A percentile compares a stretch with the other conserved stretches of the same genome.
Evolutionary conservation across 176 grass and related monocot genomes (phyloP).

Genomic region (Oryza longistaminata): DNA sequence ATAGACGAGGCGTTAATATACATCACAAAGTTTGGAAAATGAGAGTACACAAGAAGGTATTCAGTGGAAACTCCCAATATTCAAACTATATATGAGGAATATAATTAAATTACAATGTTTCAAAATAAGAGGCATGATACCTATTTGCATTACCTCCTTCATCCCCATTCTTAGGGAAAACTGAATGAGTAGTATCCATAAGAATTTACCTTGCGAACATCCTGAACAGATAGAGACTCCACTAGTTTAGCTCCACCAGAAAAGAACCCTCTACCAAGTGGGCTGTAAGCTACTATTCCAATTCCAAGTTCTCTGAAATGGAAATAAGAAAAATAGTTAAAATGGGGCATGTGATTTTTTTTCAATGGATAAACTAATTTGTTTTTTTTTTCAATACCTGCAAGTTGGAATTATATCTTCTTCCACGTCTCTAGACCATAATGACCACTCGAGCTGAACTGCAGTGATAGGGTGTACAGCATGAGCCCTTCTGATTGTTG

Average conservation of each 20-base stretch:
- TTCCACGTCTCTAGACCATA: constrained; percentile 68
- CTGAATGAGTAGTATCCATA: not conserved
- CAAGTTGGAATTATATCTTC: constrained; percentile 61
- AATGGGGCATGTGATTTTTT: not conserved
- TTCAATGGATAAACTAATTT: not conserved
- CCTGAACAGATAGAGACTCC: constrained; percentile 46
- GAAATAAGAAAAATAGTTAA: not conserved
- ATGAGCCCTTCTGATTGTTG: constrained; percentile 70
- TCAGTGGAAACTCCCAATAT: not conserved
- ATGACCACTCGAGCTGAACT: constrained; percentile 63
- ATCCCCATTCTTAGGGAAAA: not conserved
- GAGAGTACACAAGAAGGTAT: not conserved
- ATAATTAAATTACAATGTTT: not conserved
- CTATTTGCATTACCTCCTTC: not conserved
- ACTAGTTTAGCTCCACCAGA: constrained; percentile 52
- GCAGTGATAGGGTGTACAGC: constrained; percentile 67
- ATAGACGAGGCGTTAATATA: not conserved
- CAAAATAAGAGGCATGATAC: not conserved
- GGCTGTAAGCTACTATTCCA: constrained; percentile 66
- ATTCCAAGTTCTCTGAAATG: constrained; percentile 43
- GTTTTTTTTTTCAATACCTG: constrained; percentile 39
- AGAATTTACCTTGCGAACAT: constrained; percentile 53
- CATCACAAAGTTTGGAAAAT: not conserved
- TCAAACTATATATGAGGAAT: not conserved
- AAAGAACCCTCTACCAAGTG: constrained; percentile 66